These are phyloP conservation scores for Trifolium subterraneum DNA, from an alignment of 306 rosid species.

Conservation along the genomic window DNA sequence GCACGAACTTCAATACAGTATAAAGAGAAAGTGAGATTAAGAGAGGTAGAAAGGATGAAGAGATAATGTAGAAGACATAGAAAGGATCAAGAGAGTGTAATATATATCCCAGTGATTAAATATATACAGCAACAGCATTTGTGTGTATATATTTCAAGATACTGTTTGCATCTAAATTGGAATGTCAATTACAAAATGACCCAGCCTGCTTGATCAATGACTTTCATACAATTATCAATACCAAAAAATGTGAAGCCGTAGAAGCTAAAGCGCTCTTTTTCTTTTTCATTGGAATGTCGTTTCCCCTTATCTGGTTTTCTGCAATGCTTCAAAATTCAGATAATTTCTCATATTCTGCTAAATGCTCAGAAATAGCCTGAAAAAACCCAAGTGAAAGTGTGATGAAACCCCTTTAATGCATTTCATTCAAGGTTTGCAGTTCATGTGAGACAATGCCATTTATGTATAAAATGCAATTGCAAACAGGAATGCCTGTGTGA, in stretches of 20 bases:
- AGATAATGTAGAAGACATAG: neutral
- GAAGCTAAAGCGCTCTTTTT: neutral
- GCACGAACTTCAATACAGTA: neutral
- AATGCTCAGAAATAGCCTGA: conserved; percentile 17
- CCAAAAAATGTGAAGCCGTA: neutral
- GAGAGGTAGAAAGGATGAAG: too few species aligned
- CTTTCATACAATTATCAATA: conserved; percentile 3
- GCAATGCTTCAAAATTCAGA: conserved; percentile 34
- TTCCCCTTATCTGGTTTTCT: conserved; percentile 11
- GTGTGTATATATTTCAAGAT: conserved; percentile 3
- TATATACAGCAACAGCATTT: neutral
- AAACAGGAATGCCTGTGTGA: conserved; percentile 47
- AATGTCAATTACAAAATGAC: neutral
- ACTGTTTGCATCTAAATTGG: conserved; percentile 4
- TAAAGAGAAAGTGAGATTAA: neutral
- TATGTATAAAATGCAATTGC: conserved; percentile 21
- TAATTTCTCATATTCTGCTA: conserved; percentile 25
- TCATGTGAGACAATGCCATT: conserved; percentile 24
- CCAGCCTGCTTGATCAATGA: conserved; percentile 11
- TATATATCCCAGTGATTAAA: too few species aligned
- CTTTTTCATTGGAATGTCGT: conserved; percentile 8
- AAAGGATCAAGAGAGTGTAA: too few species aligned
- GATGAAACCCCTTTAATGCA: conserved; percentile 6
- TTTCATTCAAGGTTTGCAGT: neutral
- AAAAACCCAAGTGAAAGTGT: conserved; percentile 16